Evolutionary conservation across 1,139 yeast genomes (phyloP), one percentile per base, ranked within the genome.

Genomic region (Dujonia santamariae): DNA sequence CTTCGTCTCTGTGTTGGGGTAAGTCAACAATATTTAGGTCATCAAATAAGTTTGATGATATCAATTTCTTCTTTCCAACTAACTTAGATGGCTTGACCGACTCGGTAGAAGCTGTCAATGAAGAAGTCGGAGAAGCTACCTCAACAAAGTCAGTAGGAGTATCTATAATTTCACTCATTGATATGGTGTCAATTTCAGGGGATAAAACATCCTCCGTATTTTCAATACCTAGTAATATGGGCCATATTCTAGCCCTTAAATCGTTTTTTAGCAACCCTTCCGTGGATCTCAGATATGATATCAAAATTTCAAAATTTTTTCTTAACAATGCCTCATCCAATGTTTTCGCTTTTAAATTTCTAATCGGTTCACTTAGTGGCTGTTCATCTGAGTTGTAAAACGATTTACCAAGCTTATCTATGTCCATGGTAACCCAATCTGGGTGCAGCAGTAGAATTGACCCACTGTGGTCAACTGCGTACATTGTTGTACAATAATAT

Each of bases 1-100:
- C 75, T 51, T 85, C 92, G 50, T 88, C 97, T 29, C 59, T 64
- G 50, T 85, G 92, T 1, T 62, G 61, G 1, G 67, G 64, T 26
- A 63, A 42, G 41, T 66, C 72, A 26, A 54, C 45, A 22, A 47
- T 39, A 22, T 51, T 46, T 31, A 59, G 47, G 24, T 51, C 54
- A 13, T 51, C 51, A 13, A 56, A 45, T 11, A 27, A 18, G 14
- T 27, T 27, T 6, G 30, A 27, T 9, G 30, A 17, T n/a, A 21
- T 17, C 6, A 7, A 4, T 17, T 27, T 27, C 30, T 27, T 27
- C n/a, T 22, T 22, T 4, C 21, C 13, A 4, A 7, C 30, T 7
- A 18, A 11, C 14, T 13, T 13, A n/a, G n/a, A n/a, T n/a, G n/a
- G n/a, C n/a, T n/a, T n/a, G n/a, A n/a, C 25, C 7, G 12, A 22